Evolutionary conservation across 139 green algal species (phyloP).

Genomic region (Picocystis salinarum): DNA sequence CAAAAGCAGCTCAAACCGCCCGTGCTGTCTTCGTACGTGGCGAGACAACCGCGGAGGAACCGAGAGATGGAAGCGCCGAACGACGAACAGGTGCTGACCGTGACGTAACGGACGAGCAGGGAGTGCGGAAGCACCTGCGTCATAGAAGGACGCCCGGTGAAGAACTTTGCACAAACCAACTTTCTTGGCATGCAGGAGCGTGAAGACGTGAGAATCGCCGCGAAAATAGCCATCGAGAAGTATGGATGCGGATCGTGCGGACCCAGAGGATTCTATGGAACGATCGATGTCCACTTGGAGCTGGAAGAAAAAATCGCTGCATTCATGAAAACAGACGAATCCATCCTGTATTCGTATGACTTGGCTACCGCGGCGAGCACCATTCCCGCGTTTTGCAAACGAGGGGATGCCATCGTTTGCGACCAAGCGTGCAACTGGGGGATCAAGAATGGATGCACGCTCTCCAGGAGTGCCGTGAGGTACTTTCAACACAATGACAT

Average conservation of each 20-base stretch:
- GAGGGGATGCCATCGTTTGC: conserved; percentile 67
- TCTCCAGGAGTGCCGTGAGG: conserved; percentile 48
- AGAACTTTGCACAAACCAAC: conserved; percentile 68
- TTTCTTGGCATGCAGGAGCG: conserved; percentile 62
- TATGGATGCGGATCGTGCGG: conserved; percentile 92
- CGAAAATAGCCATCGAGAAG: conserved; percentile 44
- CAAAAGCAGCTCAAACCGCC: conserved; percentile 10
- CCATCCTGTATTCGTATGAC: conserved; percentile 90
- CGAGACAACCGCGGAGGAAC: too few species aligned
- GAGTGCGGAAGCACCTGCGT: too few species aligned
- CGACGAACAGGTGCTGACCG: too few species aligned
- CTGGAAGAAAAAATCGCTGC: conserved; percentile 53
- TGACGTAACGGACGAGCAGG: too few species aligned
- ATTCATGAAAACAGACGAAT: conserved; percentile 64
- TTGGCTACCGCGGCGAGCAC: conserved; percentile 67
- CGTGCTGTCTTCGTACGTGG: too few species aligned
- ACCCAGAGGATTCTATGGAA: conserved; percentile 97
- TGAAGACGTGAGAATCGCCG: conserved; percentile 11
- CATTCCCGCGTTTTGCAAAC: conserved; percentile 81
- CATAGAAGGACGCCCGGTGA: conserved; percentile 24
- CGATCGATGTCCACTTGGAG: conserved; percentile 83
- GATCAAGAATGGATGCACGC: conserved; percentile 55
- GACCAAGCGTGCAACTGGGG: conserved; percentile 50
- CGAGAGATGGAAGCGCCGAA: too few species aligned
- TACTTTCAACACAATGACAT: conserved; percentile 91